These are phyloP conservation scores for Protomyces arabidopsidicola DNA, from an alignment of 1,139 yeast species.

Conservation along the genomic window DNA sequence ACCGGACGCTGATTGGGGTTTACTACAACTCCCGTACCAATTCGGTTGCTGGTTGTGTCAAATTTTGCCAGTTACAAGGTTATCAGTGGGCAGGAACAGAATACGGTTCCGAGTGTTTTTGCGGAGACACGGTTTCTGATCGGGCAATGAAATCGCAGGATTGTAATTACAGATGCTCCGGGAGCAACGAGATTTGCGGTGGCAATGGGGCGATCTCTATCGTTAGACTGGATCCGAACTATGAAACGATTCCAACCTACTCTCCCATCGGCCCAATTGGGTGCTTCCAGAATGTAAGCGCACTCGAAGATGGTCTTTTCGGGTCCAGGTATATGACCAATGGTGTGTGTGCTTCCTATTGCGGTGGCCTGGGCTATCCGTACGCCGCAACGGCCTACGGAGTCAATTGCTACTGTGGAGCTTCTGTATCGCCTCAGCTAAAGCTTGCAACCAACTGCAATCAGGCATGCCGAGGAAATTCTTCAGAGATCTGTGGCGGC, in stretches of 20 bases:
- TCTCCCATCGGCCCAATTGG: background rate
- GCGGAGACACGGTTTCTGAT: background rate
- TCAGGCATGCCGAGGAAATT: background rate
- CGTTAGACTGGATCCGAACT: background rate
- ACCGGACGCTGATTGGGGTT: background rate
- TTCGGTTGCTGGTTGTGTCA: background rate
- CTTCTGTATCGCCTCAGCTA: background rate
- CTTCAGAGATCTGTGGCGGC: background rate
- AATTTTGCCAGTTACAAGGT: background rate
- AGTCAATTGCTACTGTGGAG: background rate
- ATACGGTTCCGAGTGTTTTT: background rate
- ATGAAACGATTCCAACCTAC: background rate
- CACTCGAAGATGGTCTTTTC: background rate
- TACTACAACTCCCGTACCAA: background rate
- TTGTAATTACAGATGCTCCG: background rate
- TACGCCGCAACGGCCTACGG: background rate
- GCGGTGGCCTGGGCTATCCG: background rate
- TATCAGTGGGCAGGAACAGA: background rate
- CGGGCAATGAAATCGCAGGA: background rate
- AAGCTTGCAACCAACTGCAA: background rate
- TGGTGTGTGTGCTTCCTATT: background rate
- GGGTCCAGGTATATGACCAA: background rate
- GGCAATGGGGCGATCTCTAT: background rate
- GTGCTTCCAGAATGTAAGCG: background rate
- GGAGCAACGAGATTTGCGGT: slow-evolving; percentile 2